Evolutionary conservation across 495 filamentous ascomycete genomes (phyloP).

Genomic region (Terfezia claveryi): DNA sequence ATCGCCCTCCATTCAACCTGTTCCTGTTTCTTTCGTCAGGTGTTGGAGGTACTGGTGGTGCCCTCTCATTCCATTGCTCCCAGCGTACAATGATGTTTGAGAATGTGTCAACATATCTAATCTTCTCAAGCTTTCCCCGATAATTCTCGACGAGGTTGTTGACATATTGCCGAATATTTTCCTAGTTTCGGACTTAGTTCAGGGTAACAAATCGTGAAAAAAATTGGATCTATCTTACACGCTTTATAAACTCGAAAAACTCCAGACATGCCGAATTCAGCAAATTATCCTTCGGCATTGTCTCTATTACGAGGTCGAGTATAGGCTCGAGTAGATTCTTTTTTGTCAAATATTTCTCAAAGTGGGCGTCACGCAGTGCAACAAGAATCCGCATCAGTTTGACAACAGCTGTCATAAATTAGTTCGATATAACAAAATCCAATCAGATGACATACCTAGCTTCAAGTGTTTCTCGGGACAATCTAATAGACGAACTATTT

Average conservation of each 20-base stretch:
- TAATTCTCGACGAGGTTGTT: slow-evolving; percentile 75
- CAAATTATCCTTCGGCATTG: slow-evolving; percentile 89
- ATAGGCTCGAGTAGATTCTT: slow-evolving; percentile 72
- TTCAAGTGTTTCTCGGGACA: slow-evolving; percentile 87
- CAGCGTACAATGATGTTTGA: slow-evolving; percentile 49
- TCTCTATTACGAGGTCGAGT: slow-evolving; percentile 65
- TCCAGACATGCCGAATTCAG: slow-evolving; percentile 92
- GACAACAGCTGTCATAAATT: slow-evolving; percentile 40
- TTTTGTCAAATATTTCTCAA: slow-evolving; percentile 66
- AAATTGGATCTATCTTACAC: slow-evolving; percentile 4
- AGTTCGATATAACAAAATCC: neutral
- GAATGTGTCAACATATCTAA: slow-evolving; percentile 79
- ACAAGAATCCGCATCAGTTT: slow-evolving; percentile 88
- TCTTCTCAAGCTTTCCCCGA: slow-evolving; percentile 52
- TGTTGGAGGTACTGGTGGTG: slow-evolving; percentile 10
- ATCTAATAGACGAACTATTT: slow-evolving; percentile 61
- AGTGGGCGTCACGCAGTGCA: slow-evolving; percentile 74
- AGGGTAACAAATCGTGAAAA: neutral
- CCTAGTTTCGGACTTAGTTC: slow-evolving; percentile 20
- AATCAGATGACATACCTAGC: slow-evolving; percentile 38
- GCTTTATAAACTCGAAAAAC: slow-evolving; percentile 77
- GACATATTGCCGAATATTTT: slow-evolving; percentile 62
- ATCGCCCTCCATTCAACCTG: slow-evolving; percentile 41
- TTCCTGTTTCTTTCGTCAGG: slow-evolving; percentile 30
- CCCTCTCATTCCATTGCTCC: slow-evolving; percentile 33